A percentile compares a stretch with the other conserved stretches of the same genome.
Conservation (phyloP, 2,329 filamentous ascomycete species). For the Colletotrichum melonis region DNA sequence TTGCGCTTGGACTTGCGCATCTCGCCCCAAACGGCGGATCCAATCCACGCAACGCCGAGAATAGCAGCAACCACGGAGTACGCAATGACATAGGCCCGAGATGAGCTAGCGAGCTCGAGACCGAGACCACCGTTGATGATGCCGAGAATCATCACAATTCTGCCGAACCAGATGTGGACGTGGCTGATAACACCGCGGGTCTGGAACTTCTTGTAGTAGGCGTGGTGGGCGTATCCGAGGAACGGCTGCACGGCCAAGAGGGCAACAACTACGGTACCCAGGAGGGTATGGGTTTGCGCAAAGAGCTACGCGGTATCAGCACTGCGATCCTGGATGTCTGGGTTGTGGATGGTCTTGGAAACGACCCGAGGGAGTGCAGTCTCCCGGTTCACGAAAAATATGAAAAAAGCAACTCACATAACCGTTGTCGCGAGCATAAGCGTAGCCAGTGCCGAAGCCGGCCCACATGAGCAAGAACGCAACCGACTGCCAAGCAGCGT, state of each 20-base stretch:
- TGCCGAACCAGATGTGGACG: slow-evolving; percentile 72
- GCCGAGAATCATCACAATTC: slow-evolving; percentile 66
- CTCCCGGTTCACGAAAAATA: slow-evolving; percentile 2
- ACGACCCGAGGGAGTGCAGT: not conserved
- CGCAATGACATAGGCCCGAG: slow-evolving; percentile 57
- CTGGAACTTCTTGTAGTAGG: slow-evolving; percentile 59
- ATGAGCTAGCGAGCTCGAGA: slow-evolving; percentile 58
- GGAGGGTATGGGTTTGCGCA: slow-evolving; percentile 61
- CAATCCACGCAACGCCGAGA: slow-evolving; percentile 57
- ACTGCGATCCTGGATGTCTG: not conserved
- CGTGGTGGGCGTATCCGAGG: slow-evolving; percentile 69
- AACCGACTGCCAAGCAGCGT: slow-evolving; percentile 66
- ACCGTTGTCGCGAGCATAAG: slow-evolving; percentile 52
- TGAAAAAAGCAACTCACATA: slow-evolving; percentile 52
- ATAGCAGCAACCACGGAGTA: slow-evolving; percentile 68
- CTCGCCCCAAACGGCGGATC: slow-evolving; percentile 36
- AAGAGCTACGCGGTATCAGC: slow-evolving; percentile 56
- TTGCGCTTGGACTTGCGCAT: slow-evolving; percentile 14
- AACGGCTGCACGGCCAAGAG: slow-evolving; percentile 69
- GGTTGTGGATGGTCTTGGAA: not conserved
- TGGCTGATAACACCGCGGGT: slow-evolving; percentile 63
- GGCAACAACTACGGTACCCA: slow-evolving; percentile 66
- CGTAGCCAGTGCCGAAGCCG: slow-evolving; percentile 68
- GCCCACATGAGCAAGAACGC: slow-evolving; percentile 69
- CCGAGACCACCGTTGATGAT: slow-evolving; percentile 74